Conservation (phyloP, 179 eudicot species). For the Patellifolia procumbens region DNA sequence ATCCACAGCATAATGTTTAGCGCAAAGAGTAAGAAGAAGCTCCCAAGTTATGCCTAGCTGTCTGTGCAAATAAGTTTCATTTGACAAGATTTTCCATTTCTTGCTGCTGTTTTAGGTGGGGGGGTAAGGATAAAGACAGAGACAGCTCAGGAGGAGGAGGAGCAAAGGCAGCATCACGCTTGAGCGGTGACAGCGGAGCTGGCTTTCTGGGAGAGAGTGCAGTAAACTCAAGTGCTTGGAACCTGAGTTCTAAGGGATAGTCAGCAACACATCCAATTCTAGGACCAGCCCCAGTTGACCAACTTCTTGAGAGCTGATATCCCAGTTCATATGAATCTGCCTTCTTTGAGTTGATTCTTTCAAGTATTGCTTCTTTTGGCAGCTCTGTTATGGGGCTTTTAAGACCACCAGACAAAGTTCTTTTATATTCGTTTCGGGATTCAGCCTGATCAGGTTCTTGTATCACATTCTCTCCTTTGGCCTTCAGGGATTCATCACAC, state of each 20-base stretch:
- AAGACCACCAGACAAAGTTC: constrained; percentile 87
- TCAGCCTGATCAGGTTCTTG: constrained; percentile 34
- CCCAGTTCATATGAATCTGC: constrained; percentile 60
- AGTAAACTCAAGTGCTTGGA: constrained; percentile 74
- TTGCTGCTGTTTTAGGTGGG: background rate
- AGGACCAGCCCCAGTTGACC: constrained; percentile 93
- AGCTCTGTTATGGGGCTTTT: constrained; percentile 64
- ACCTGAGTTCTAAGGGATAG: constrained; percentile 71
- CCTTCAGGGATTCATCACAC: constrained; percentile 16
- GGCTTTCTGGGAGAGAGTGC: constrained; percentile 64
- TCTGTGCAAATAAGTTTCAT: background rate
- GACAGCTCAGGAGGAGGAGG: constrained; percentile 37
- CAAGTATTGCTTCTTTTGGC: constrained; percentile 54
- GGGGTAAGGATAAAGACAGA: background rate
- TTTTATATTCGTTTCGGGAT: constrained; percentile 41
- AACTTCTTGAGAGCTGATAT: constrained; percentile 58
- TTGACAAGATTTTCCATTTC: background rate
- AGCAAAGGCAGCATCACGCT: constrained; percentile 22
- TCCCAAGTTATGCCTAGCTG: background rate
- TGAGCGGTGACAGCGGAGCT: constrained; percentile 24
- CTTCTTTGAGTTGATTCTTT: constrained; percentile 68
- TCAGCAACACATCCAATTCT: constrained; percentile 89
- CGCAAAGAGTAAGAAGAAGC: background rate
- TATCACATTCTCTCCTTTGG: constrained; percentile 16
- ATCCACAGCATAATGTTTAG: background rate